phyloP scores from a whole-genome alignment of 345 rosid species.

The Linum tenue region DNA sequence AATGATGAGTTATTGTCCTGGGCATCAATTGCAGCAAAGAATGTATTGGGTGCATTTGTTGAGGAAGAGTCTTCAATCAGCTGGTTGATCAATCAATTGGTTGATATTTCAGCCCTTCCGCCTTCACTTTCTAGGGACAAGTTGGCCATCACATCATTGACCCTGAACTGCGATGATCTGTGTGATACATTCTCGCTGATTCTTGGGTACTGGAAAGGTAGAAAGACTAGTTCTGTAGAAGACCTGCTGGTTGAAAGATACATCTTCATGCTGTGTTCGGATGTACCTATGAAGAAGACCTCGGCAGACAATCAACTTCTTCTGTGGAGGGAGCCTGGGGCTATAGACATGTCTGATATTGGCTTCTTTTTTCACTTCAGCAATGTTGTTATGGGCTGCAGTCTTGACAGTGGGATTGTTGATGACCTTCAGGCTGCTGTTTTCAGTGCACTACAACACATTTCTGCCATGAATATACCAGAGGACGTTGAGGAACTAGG shows the following conservation, averaged over 20 bases:
- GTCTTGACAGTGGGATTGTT: conserved; percentile 32
- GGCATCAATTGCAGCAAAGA: conserved; percentile 46
- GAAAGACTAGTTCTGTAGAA: conserved; percentile 52
- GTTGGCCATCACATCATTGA: conserved; percentile 33
- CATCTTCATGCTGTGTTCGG: conserved; percentile 71
- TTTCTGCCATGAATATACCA: conserved; percentile 32
- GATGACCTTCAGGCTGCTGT: conserved; percentile 35
- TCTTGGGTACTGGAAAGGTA: conserved; percentile 75
- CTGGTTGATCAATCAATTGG: conserved; percentile 53
- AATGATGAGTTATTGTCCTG: conserved; percentile 62
- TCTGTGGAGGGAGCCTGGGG: conserved; percentile 28
- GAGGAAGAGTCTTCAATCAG: conserved; percentile 50
- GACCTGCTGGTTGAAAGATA: conserved; percentile 89
- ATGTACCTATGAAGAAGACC: conserved; percentile 39
- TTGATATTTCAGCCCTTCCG: conserved; percentile 54
- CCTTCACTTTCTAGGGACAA: conserved; percentile 44
- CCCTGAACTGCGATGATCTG: conserved; percentile 47
- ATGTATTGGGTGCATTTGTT: conserved; percentile 38
- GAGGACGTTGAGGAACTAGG: conserved; percentile 48
- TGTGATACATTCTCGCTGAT: conserved; percentile 46
- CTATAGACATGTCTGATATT: conserved; percentile 38
- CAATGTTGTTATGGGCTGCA: conserved; percentile 39
- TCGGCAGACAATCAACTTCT: conserved; percentile 31
- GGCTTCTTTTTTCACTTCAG: conserved; percentile 46
- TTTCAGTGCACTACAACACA: conserved; percentile 36